These are phyloP conservation scores for Podosphaera leucotricha DNA, from an alignment of 2,329 filamentous ascomycete species.

Conservation along the genomic window DNA sequence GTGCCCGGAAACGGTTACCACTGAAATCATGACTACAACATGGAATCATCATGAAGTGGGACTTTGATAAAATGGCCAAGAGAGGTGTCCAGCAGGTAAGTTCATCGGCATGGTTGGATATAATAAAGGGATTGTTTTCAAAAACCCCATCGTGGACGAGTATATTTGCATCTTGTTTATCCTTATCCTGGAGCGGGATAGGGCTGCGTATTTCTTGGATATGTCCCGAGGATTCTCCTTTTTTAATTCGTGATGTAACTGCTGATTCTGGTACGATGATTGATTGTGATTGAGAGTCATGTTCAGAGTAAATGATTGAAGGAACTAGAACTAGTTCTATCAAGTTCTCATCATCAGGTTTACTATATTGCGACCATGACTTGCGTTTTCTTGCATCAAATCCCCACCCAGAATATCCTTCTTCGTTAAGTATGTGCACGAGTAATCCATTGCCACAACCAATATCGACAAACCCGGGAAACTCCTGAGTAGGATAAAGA, in stretches of 20 bases:
- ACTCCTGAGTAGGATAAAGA: slow-evolving; percentile 42
- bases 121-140: slow-evolving; percentile 56
- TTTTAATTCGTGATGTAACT: not conserved
- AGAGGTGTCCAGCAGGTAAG: slow-evolving; percentile 90
- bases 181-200: slow-evolving; percentile 4
- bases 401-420: slow-evolving; percentile 71
- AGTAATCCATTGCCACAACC: slow-evolving; percentile 88
- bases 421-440: slow-evolving; percentile 54
- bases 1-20: slow-evolving; percentile 49
- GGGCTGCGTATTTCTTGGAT: not conserved
- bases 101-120: slow-evolving; percentile 94
- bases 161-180: slow-evolving; percentile 17
- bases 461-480: slow-evolving; percentile 86
- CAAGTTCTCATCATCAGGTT: slow-evolving; percentile 23
- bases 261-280: not conserved
- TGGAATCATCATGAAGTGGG: slow-evolving; percentile 78
- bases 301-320: slow-evolving; percentile 8
- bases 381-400: slow-evolving; percentile 76
- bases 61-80: slow-evolving; percentile 49
- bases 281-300: not conserved
- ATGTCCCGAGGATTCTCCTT: not conserved
- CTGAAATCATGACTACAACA: slow-evolving; percentile 81
- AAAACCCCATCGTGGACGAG: slow-evolving; percentile 41
- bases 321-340: slow-evolving; percentile 39
- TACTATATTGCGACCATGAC: slow-evolving; percentile 56